phyloP scores from a whole-genome alignment of 108 stramenopile genomes.

The Schizochytrium sp. region DNA sequence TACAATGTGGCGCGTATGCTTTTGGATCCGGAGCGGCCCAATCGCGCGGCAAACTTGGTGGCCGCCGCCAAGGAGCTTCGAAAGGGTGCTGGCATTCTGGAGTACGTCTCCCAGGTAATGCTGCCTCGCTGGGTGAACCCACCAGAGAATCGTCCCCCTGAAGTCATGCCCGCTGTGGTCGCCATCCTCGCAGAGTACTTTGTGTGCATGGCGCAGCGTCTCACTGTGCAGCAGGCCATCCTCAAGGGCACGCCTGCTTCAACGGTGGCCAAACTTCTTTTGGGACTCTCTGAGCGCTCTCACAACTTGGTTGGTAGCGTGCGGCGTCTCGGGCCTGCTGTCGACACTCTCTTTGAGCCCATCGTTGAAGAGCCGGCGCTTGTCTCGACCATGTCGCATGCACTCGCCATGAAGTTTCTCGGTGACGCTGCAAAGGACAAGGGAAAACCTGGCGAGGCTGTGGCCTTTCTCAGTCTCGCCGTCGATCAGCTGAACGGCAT shows the following conservation, averaged over 20 bases:
- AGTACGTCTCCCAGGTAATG: background rate
- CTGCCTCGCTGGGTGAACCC: slow-evolving; percentile 10
- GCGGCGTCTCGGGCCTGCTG: background rate
- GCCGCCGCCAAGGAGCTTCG: background rate
- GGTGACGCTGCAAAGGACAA: background rate
- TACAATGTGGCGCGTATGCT: background rate
- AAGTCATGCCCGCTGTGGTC: background rate
- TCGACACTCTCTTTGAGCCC: background rate
- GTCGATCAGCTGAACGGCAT: background rate
- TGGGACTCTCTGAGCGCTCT: background rate
- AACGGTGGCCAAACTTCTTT: background rate
- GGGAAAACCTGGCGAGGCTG: background rate
- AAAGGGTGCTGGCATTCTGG: slow-evolving; percentile 4
- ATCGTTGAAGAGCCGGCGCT: background rate
- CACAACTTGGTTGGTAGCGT: background rate
- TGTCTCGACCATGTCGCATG: background rate
- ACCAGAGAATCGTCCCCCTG: background rate
- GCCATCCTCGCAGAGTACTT: background rate
- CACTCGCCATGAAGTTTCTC: background rate
- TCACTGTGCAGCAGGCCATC: background rate
- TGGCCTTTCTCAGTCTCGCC: background rate
- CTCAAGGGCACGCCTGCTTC: background rate
- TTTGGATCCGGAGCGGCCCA: background rate
- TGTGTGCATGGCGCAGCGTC: background rate
- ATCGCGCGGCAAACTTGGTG: background rate